Evolutionary conservation across 1,284 basidiomycete species (phyloP).

Genomic region (Ceratobasidium sp.): DNA sequence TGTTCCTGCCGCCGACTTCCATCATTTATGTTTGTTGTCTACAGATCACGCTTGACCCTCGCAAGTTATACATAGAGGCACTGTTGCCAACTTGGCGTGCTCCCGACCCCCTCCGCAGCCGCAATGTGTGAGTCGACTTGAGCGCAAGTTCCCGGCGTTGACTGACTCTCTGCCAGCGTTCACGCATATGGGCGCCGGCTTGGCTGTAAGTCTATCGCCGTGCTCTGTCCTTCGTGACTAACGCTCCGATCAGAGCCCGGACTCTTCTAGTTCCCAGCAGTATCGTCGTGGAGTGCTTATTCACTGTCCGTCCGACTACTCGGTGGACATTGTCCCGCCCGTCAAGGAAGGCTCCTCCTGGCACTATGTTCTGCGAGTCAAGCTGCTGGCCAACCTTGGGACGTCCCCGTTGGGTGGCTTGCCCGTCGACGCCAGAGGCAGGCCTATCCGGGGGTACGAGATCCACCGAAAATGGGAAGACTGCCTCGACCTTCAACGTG

Average conservation of each 20-base stretch:
- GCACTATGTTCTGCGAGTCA: constrained; percentile 49
- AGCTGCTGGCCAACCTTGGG: constrained; percentile 28
- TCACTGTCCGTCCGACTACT: constrained; percentile 48
- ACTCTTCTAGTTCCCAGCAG: constrained; percentile 47
- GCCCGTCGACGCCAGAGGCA: constrained; percentile 14
- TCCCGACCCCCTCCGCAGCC: constrained; percentile 1
- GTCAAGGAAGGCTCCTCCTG: constrained; percentile 47
- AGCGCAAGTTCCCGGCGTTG: background rate
- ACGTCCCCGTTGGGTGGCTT: constrained; percentile 28
- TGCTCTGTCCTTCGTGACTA: constrained; percentile 19
- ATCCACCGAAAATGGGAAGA: constrained; percentile 51
- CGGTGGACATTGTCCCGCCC: constrained; percentile 47
- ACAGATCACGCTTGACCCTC: constrained; percentile 7
- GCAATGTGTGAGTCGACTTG: constrained; percentile 30
- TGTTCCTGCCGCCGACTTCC: constrained; percentile 27
- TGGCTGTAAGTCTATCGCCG: constrained; percentile 40
- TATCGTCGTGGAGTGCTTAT: constrained; percentile 49
- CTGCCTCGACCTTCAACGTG: constrained; percentile 49
- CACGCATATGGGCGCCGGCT: constrained; percentile 40
- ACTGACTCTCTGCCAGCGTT: constrained; percentile 12
- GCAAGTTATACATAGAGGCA: constrained; percentile 26
- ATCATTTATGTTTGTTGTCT: constrained; percentile 20
- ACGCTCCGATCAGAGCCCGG: constrained; percentile 29
- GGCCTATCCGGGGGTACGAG: constrained; percentile 41
- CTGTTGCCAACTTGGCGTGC: background rate